These are phyloP conservation scores for Gaeumannomyces tritici DNA, from an alignment of 2,329 filamentous ascomycete species.

Conservation along the genomic window DNA sequence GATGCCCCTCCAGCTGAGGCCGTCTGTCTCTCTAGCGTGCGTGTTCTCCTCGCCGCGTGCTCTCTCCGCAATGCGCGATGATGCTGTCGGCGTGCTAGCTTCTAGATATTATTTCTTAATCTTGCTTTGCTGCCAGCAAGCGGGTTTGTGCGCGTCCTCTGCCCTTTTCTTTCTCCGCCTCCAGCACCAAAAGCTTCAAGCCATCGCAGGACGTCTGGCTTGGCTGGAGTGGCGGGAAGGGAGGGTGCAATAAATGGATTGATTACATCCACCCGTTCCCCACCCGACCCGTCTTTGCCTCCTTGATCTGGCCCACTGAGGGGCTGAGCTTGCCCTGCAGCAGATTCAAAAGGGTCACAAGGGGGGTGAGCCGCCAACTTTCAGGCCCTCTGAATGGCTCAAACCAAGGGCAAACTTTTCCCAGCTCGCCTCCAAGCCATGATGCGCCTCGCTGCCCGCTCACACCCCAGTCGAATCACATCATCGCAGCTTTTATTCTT, in stretches of 20 bases:
- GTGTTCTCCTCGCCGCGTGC: no score
- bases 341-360: slow-evolving; percentile 3
- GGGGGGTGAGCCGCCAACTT: neutral
- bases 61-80: neutral
- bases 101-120: neutral
- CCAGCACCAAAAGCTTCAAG: neutral
- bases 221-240: neutral
- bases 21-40: neutral
- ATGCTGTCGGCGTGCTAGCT: neutral
- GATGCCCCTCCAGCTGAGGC: neutral
- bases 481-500: neutral
- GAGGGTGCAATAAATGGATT: slow-evolving; percentile 5
- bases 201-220: neutral
- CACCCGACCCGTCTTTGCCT: neutral
- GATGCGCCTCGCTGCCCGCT: neutral
- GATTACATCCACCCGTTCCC: neutral
- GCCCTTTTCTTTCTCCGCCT: neutral
- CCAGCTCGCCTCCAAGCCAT: neutral
- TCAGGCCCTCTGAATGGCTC: neutral
- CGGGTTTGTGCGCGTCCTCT: neutral
- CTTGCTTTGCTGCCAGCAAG: neutral
- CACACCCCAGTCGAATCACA: neutral
- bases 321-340: slow-evolving; percentile 2
- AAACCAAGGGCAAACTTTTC: neutral
- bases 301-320: slow-evolving; percentile 1